Base-by-base conservation (phyloP, 768 basidiomycete genomes). In the Hericium erinaceus region DNA sequence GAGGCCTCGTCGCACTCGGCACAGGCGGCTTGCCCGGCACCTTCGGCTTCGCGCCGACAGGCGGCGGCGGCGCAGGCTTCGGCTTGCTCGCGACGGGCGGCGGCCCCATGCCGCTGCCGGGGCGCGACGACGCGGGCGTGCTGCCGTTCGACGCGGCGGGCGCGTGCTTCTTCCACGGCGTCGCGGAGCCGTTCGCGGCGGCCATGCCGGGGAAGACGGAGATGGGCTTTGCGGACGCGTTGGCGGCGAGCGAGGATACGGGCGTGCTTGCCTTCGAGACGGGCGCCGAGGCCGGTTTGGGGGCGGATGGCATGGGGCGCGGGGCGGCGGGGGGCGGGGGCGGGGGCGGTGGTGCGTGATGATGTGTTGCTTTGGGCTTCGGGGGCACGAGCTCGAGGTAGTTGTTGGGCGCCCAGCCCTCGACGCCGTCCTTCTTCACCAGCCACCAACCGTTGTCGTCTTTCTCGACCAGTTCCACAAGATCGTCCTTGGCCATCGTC, bases 381-480 rank as follows among this genome's bases (percentile, higher is more conserved):
- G 81, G 81, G 16, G 85, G 84, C 4, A 87, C 80, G 38, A 87
- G 78, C 68, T 97, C 94, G 7, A 95, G 83, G 66, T 94, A 97
- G 69, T 92, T 94, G 63, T 87, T 85, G 2, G 97, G 97, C 18
- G 95, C 92, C 94, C 95, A 99, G 13, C 92, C 97, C 68, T 98
- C 93, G 16, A 74, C 72, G 2, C 80, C 80, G 54, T 77, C 80
- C 71, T 88, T 92, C 77, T 87, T 90, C 57, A 98, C 87, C 37
- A 97, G 77, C 95, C 97, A 98, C 97, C 97, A 99, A 2, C 95
- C 97, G 64, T 95, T 95, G 59, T 94, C 84, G 67, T 87, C 85
- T 69, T 97, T 93, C 74, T 95, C 87, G 37, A 94, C 76, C 18
- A 98, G 75, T 73, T 98, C 95, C 1, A 98, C 90, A 2, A 89